A percentile compares a stretch with the other conserved stretches of the same genome.
Evolutionary conservation across 176 grass and related monocot species (phyloP).

Genomic region (Tillandsia fasciculata): DNA sequence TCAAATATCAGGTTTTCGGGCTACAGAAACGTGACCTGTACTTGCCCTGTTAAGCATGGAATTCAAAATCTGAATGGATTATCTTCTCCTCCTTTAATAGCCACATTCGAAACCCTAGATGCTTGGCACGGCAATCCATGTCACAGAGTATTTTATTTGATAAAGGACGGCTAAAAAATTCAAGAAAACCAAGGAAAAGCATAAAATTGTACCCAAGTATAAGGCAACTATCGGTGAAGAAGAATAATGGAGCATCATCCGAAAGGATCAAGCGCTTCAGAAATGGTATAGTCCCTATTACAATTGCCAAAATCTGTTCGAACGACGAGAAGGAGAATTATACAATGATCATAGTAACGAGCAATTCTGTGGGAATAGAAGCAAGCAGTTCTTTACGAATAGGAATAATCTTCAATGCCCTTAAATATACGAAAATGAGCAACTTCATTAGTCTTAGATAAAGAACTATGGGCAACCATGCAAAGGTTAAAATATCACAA

Average conservation of each 20-base stretch:
- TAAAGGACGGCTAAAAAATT: not conserved
- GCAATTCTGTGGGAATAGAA: not conserved
- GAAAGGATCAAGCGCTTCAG: slow-evolving; percentile 83
- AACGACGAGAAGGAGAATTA: not conserved
- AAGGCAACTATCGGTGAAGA: slow-evolving; percentile 99
- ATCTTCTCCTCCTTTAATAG: too few relatives aligned
- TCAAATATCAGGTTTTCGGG: too few relatives aligned
- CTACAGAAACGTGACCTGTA: too few relatives aligned
- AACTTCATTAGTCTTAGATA: too few relatives aligned
- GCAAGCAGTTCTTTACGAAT: not conserved
- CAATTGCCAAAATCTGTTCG: slow-evolving; percentile 63
- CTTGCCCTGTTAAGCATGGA: too few relatives aligned
- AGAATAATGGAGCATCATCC: slow-evolving; percentile 93
- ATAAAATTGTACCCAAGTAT: slow-evolving; percentile 81
- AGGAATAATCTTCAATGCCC: too few relatives aligned
- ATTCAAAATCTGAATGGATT: too few relatives aligned
- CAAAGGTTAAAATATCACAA: too few relatives aligned
- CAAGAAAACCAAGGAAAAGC: slow-evolving; percentile 7
- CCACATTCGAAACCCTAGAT: too few relatives aligned
- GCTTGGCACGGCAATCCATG: too few relatives aligned
- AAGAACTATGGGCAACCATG: too few relatives aligned
- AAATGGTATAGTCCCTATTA: slow-evolving; percentile 60
- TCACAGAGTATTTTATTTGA: not conserved
- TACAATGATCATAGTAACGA: not conserved
- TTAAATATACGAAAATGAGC: too few relatives aligned